Percentiles rank a stretch among this genome's conserved stretches.
phyloP scores from a whole-genome alignment of 1,284 basidiomycete genomes.

The Ceratobasidium sp. region DNA sequence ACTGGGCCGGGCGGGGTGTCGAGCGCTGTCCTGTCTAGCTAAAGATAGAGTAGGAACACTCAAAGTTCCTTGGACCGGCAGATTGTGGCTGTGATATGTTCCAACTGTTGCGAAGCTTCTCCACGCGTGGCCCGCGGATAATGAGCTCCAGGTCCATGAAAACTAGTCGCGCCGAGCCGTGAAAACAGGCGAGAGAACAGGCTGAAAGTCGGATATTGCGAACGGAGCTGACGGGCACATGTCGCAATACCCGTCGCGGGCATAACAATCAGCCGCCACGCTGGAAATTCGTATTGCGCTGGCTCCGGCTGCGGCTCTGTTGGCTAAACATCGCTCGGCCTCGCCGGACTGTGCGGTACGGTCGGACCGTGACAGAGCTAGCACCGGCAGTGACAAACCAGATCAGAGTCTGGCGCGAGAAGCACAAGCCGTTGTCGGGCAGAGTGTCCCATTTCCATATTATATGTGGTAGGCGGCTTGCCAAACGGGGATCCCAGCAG shows the following conservation, averaged over 20 bases:
- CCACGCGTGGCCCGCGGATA: neutral
- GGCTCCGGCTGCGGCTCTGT: constrained; percentile 5
- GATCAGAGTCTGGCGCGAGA: neutral
- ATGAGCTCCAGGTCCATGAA: neutral
- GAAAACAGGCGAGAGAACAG: constrained; percentile 25
- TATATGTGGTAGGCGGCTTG: neutral
- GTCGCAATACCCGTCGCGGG: neutral
- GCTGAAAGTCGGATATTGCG: constrained; percentile 34
- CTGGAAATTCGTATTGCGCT: neutral
- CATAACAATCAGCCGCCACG: neutral
- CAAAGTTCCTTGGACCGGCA: constrained; percentile 19
- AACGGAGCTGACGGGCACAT: constrained; percentile 5
- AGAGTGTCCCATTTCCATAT: neutral
- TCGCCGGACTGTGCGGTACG: constrained; percentile 7
- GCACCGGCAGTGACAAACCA: neutral
- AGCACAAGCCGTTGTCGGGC: neutral
- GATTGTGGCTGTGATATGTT: constrained; percentile 33
- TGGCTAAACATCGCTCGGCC: constrained; percentile 5
- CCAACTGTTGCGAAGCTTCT: neutral
- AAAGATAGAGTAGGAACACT: neutral
- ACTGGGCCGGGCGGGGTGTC: neutral
- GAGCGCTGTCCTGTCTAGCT: neutral
- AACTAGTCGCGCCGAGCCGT: neutral
- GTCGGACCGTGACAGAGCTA: constrained; percentile 10
- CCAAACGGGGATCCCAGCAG: neutral